A percentile compares a stretch with the other conserved stretches of the same genome.
These are phyloP conservation scores for Penicillium parvum DNA, from an alignment of 495 filamentous ascomycete genomes.

Conservation along the genomic window DNA sequence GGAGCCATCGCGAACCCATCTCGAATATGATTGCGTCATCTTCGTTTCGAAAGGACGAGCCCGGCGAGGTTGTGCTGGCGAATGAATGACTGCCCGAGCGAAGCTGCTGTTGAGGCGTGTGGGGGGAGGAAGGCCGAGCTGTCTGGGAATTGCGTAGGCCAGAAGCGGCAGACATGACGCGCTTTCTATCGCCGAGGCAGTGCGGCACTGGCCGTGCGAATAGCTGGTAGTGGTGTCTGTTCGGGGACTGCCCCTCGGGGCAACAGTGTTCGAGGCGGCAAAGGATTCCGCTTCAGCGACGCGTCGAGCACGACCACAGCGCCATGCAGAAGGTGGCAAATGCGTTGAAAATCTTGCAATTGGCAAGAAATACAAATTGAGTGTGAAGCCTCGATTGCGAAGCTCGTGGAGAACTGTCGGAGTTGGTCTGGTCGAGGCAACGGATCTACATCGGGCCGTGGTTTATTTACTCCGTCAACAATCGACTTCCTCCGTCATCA, in stretches of 20 bases:
- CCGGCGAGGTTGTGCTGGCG: constrained; percentile 66
- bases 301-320: background rate
- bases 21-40: constrained; percentile 84
- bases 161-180: constrained; percentile 17
- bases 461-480: constrained; percentile 34
- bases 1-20: constrained; percentile 72
- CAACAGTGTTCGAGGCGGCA: constrained; percentile 5
- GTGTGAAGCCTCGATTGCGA: background rate
- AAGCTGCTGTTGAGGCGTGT: constrained; percentile 35
- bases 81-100: constrained; percentile 41
- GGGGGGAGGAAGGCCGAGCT: constrained; percentile 28
- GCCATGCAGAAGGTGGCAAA: constrained; percentile 8
- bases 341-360: background rate
- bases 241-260: constrained; percentile 13
- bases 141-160: constrained; percentile 33
- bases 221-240: constrained; percentile 5
- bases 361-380: background rate
- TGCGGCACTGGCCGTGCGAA: constrained; percentile 11
- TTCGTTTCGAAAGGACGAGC: constrained; percentile 67
- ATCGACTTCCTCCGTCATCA: constrained; percentile 9
- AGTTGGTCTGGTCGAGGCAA: constrained; percentile 8
- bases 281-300: constrained; percentile 10
- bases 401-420: background rate
- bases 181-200: constrained; percentile 9
- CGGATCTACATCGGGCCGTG: constrained; percentile 46